Evolutionary conservation across 495 filamentous ascomycete genomes (phyloP), one percentile per base, ranked within the genome.

Genomic region (Penicillium robsamsonii): DNA sequence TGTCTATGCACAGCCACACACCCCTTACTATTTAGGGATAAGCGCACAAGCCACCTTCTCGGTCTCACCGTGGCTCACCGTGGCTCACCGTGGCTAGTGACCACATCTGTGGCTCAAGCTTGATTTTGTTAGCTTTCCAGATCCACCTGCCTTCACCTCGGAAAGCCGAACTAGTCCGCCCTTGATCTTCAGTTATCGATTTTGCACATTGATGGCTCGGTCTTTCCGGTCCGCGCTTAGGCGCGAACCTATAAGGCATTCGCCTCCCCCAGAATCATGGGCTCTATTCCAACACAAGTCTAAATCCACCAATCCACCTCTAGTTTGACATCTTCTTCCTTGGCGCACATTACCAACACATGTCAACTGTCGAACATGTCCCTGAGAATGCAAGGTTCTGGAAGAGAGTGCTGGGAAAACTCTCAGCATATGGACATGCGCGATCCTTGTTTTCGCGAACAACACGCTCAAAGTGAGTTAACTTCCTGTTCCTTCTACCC

Each of bases 321-420:
- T 41, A 47, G 33, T 20, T 40, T 29, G 13, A 29, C 29, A 7
- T 30, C 8, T 37, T 12, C n/a, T 30, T 22, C 3, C 11, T 43
- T 44, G 45, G 7, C 46, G 33, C 46, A 50, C 11, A 42, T 29
- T 18, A 41, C 29, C 35, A 13, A 44, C 61, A 57, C 43, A 73
- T 75, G 70, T 65, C 68, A 44, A 68, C 59, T 53, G 49, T 35
- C 59, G 57, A 63, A 55, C 45, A 74, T 74, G 67, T 67, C 66
- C 58, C 58, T 75, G 57, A 71, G 68, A 60, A 63, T 68, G 61
- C 67, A 68, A 44, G 66, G 56, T 65, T 69, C 68, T 57, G 74
- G 62, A 72, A 63, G 64, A 72, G 68, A 70, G 46, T 73, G 44
- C 55, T 69, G 67, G 72, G 64, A 65, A 67, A 72, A 56, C 63